phyloP scores from a whole-genome alignment of 768 basidiomycete genomes.

The Suillus discolor region DNA sequence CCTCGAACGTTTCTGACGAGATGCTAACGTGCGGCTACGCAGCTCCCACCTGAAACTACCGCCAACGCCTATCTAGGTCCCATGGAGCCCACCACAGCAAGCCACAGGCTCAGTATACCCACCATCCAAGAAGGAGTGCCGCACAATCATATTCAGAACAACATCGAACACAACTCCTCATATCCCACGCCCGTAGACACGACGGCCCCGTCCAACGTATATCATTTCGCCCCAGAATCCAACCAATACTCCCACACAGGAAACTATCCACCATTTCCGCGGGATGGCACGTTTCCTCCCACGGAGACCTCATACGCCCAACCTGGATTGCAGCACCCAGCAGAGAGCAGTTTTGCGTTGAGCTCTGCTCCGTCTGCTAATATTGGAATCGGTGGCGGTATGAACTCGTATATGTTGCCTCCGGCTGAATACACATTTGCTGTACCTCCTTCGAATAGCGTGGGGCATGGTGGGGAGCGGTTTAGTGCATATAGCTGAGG shows the following conservation, averaged over 20 bases:
- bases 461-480: conserved; percentile 25
- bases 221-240: conserved; percentile 8
- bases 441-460: conserved; percentile 9
- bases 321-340: conserved; percentile 23
- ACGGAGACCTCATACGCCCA: conserved; percentile 3
- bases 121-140: conserved; percentile 20
- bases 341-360: conserved; percentile 21
- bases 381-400: conserved; percentile 14
- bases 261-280: conserved; percentile 20
- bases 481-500: conserved; percentile 19
- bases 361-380: conserved; percentile 5
- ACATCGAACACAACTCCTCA: conserved; percentile 15
- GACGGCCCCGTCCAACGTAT: conserved; percentile 21
- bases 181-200: conserved; percentile 17
- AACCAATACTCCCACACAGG: conserved; percentile 17
- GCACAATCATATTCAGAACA: conserved; percentile 25
- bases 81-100: conserved; percentile 20
- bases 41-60: conserved; percentile 10
- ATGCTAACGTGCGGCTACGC: neutral
- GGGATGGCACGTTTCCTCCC: conserved; percentile 9
- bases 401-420: conserved; percentile 22
- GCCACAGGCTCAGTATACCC: conserved; percentile 29
- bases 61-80: conserved; percentile 23
- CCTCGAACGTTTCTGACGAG: neutral
- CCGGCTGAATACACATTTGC: conserved; percentile 24